Evolutionary conservation across 2,329 filamentous ascomycete species (phyloP), one percentile per base, ranked within the genome.

Genomic region (Colletotrichum lindemuthianum): DNA sequence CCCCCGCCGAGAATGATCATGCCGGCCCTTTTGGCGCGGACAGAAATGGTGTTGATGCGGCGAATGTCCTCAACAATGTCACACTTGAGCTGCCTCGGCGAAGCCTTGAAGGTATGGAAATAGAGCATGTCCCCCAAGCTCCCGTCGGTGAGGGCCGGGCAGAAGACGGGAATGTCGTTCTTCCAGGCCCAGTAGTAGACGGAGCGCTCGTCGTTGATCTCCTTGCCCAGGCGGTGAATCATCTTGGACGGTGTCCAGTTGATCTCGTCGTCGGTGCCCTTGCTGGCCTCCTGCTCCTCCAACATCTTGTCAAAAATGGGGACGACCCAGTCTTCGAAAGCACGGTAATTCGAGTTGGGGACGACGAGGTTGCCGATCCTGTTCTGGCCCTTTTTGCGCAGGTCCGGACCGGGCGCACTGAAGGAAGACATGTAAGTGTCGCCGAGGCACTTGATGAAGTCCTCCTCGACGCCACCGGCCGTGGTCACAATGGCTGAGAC

Each of bases 151-250:
- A 99, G 82, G 6, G 96, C 96, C 0, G 96, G 96, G 74, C 95
- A 98, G 82, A 99, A 99, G 13, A 99, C 91, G 1, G 96, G 96
- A 61, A 99, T 98, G 76, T 96, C 84, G 79, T 99, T 98, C 80
- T 94, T 96, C 81, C 91, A 96, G 1, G 95, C 95, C 96, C 96
- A 99, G 82, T 98, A 97, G 76, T 94, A 96, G 24, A 98, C 93
- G 1, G 92, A 96, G 13, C 89, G 84, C 78, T 97, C 92, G 76
- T 98, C 88, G 77, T 97, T 92, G 79, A 99, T 97, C 77, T 98
- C 96, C 75, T 91, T 92, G 50, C 96, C 96, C 2, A 99, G 85
- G 1, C 96, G 88, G 72, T 91, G 88, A 74, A 97, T 97, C 53
- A 99, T 86, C 73, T 93, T 97, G 71, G 91, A 96, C 0, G 96